Evolutionary conservation across 2,329 filamentous ascomycete genomes (phyloP).

Genomic region (Fusarium piperis): DNA sequence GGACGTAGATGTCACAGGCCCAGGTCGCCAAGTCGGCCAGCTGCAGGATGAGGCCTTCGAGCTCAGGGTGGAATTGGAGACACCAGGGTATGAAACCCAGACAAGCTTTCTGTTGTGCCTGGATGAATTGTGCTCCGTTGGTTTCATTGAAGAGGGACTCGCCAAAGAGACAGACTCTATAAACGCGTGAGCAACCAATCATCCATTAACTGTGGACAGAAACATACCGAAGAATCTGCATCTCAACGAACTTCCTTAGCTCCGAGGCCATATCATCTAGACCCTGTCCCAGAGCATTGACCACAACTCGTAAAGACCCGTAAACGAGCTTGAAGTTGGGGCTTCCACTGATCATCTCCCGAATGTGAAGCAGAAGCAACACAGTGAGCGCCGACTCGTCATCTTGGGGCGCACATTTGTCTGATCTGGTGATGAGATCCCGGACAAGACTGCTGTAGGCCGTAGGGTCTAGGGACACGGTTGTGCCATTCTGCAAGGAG

Average conservation of each 20-base stretch:
- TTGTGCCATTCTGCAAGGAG: conserved; percentile 19
- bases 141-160: conserved; percentile 34
- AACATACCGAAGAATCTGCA: conserved; percentile 30
- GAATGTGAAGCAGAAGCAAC: conserved; percentile 27
- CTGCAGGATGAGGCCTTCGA: conserved; percentile 23
- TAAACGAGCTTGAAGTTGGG: conserved; percentile 37
- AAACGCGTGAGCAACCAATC: not conserved
- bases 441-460: conserved; percentile 25
- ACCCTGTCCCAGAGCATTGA: conserved; percentile 20
- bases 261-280: conserved; percentile 8
- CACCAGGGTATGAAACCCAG: conserved; percentile 37
- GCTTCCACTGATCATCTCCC: conserved; percentile 37
- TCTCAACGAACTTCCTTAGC: conserved; percentile 30
- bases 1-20: conserved; percentile 36
- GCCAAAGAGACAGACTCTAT: conserved; percentile 32
- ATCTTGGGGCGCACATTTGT: conserved; percentile 31
- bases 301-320: conserved; percentile 25
- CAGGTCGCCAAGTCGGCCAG: conserved; percentile 27
- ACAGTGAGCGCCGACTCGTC: conserved; percentile 36
- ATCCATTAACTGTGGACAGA: accelerated
- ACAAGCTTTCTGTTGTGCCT: conserved; percentile 29
- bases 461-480: conserved; percentile 10
- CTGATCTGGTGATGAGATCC: conserved; percentile 27
- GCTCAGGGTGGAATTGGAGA: conserved; percentile 32
- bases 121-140: conserved; percentile 35